phyloP scores from a whole-genome alignment of 495 filamentous ascomycete genomes.

The Hypoxylon crocopeplum region DNA sequence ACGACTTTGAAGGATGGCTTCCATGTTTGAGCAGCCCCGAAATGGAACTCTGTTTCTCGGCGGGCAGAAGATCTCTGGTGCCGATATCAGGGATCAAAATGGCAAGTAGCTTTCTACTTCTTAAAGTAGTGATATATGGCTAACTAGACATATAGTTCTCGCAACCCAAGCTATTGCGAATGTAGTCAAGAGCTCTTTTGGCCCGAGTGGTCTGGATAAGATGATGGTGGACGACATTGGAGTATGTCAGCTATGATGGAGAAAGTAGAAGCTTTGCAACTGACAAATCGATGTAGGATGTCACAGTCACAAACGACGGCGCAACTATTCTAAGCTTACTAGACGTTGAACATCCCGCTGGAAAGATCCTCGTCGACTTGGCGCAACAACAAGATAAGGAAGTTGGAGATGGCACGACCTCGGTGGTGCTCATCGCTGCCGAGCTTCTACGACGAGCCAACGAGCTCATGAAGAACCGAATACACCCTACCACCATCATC shows the following conservation, averaged over 20 bases:
- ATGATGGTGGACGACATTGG: slow-evolving; percentile 99
- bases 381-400: slow-evolving; percentile 99
- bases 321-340: slow-evolving; percentile 94
- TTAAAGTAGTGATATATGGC: slow-evolving; percentile 10
- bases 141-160: slow-evolving; percentile 64
- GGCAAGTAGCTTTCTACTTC: slow-evolving; percentile 58
- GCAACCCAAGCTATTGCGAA: slow-evolving; percentile 97
- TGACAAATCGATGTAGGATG: slow-evolving; percentile 71
- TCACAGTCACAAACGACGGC: slow-evolving; percentile 98
- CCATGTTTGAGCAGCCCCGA: slow-evolving; percentile 86
- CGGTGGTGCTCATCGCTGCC: slow-evolving; percentile 94
- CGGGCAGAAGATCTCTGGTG: slow-evolving; percentile 91
- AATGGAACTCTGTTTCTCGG: slow-evolving; percentile 93
- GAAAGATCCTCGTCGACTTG: slow-evolving; percentile 97
- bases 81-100: slow-evolving; percentile 96
- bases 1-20: slow-evolving; percentile 65
- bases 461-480: slow-evolving; percentile 98
- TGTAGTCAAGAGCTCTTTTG: slow-evolving; percentile 98
- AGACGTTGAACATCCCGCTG: slow-evolving; percentile 96
- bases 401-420: slow-evolving; percentile 97
- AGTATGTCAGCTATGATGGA: slow-evolving; percentile 55
- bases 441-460: slow-evolving; percentile 94
- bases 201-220: slow-evolving; percentile 96
- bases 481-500: slow-evolving; percentile 99
- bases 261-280: slow-evolving; percentile 18